A percentile compares a stretch with the other conserved stretches of the same genome.
phyloP scores from a whole-genome alignment of 495 filamentous ascomycete species.

The Xeromyces bisporus region DNA sequence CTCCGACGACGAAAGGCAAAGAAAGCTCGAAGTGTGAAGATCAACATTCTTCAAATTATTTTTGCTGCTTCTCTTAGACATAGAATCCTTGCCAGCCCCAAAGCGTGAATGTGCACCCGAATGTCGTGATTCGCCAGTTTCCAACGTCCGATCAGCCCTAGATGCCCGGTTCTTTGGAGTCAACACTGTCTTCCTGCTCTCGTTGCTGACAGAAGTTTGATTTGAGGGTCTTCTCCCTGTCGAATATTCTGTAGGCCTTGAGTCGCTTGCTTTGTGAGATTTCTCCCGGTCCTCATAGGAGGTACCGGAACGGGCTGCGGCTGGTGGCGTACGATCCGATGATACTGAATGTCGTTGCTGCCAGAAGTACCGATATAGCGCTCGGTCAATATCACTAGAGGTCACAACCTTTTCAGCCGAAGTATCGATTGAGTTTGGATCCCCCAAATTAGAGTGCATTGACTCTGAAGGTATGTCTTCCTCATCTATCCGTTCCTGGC shows the following conservation, averaged over 20 bases:
- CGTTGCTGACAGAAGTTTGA: conserved; percentile 8
- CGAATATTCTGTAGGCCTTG: conserved; percentile 7
- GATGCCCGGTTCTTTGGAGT: conserved; percentile 6
- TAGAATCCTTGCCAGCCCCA: conserved; percentile 6
- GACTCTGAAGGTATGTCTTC: too few species aligned
- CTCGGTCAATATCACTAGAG: conserved; percentile 24
- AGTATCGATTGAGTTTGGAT: conserved; percentile 8
- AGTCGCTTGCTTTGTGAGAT: conserved; percentile 3
- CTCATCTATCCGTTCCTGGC: not conserved
- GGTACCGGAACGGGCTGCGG: not conserved
- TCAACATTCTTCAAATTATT: conserved; percentile 30
- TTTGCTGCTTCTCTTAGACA: conserved; percentile 27
- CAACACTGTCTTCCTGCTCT: conserved; percentile 10
- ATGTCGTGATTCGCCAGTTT: conserved; percentile 6
- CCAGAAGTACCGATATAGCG: conserved; percentile 18
- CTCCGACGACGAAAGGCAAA: conserved; percentile 41
- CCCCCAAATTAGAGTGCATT: conserved; percentile 1
- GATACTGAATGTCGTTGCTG: conserved; percentile 1
- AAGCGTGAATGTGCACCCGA: conserved; percentile 5
- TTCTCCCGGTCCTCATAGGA: not conserved
- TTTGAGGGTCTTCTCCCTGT: conserved; percentile 5
- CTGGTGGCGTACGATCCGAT: too few species aligned
- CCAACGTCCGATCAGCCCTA: conserved; percentile 2
- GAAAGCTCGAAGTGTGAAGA: conserved; percentile 33
- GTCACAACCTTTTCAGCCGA: conserved; percentile 19